Conservation (phyloP, 345 rosid species). For the Citrus hindsii region DNA sequence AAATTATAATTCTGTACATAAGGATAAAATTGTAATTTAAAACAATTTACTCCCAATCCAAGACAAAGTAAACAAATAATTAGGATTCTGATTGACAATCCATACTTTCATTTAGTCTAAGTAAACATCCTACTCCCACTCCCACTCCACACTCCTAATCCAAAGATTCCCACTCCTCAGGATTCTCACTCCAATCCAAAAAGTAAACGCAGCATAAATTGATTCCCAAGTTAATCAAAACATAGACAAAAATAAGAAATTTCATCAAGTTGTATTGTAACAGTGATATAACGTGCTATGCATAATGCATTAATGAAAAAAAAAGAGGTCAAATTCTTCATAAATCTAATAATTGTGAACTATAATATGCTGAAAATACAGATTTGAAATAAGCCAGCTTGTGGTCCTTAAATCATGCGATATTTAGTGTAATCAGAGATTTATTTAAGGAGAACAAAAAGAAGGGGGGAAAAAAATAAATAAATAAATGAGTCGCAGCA, state of each 20-base stretch:
- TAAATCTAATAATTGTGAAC: constrained; percentile 6
- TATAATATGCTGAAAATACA: constrained; percentile 9
- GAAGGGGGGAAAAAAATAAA: no score
- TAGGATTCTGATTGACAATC: no score
- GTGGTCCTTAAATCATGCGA: constrained; percentile 6
- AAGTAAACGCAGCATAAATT: no score
- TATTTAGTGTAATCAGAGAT: neutral
- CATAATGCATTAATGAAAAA: neutral
- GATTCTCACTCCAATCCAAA: no score
- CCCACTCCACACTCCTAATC: no score
- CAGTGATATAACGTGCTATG: constrained; percentile 28
- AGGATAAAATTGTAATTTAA: no score
- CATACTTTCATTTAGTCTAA: no score
- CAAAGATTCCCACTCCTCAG: no score
- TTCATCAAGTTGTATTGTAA: constrained; percentile 14
- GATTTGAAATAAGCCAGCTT: constrained; percentile 2
- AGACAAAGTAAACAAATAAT: no score
- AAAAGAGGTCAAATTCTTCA: neutral
- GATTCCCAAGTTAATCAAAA: constrained; percentile 11
- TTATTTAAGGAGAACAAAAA: neutral
- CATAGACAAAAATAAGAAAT: neutral
- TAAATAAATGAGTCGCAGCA: neutral
- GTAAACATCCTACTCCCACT: no score
- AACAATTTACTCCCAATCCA: no score
- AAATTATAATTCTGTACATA: no score